phyloP scores from a whole-genome alignment of 208 protist genomes.

The Naegleria gruberi region DNA sequence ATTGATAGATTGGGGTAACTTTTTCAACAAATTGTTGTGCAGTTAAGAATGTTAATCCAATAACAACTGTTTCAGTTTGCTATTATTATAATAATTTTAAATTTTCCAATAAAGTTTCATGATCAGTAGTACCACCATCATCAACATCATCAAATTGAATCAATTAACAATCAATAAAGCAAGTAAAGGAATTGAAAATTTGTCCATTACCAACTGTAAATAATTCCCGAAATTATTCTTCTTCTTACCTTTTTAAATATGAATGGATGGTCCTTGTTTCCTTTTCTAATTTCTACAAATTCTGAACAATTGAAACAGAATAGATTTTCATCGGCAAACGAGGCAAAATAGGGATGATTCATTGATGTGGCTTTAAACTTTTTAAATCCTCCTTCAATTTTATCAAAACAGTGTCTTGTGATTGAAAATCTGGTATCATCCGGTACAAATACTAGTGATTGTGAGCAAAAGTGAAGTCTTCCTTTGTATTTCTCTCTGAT shows the following conservation, averaged over 20 bases:
- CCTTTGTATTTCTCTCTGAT: not conserved
- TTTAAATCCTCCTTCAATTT: not conserved
- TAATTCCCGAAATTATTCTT: not conserved
- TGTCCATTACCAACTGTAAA: not conserved
- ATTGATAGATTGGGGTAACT: not conserved
- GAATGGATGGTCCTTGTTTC: not conserved
- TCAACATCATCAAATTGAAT: too few species aligned
- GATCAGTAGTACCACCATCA: too few species aligned
- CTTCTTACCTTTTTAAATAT: not conserved
- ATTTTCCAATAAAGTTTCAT: too few species aligned
- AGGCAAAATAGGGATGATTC: not conserved
- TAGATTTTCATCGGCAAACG: not conserved
- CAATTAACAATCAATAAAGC: too few species aligned
- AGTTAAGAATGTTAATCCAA: not conserved
- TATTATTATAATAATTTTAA: not conserved
- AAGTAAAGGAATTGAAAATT: too few species aligned
- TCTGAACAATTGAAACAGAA: not conserved
- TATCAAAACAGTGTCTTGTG: not conserved
- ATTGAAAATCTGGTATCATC: slow-evolving; percentile 6
- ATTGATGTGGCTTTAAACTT: not conserved
- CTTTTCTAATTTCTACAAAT: not conserved
- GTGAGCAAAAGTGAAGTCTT: slow-evolving; percentile 11
- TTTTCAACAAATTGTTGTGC: not conserved
- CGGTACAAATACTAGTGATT: slow-evolving; percentile 1
- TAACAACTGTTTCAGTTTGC: not conserved